Evolutionary conservation across 208 protist species (phyloP).

Genomic region (Crithidia fasciculata): DNA sequence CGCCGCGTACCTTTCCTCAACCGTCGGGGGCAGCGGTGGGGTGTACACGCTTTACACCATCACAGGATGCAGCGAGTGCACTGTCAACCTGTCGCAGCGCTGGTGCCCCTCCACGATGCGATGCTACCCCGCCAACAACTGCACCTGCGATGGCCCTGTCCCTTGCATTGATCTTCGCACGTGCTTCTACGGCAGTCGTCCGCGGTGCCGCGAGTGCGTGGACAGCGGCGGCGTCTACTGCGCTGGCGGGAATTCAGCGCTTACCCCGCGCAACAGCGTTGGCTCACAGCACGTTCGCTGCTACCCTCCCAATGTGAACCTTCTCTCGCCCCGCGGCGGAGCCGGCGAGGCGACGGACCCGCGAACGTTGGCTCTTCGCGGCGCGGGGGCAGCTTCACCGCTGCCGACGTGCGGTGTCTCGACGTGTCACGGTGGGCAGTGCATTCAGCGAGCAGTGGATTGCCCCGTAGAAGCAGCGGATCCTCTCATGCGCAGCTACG

Average conservation of each 20-base stretch:
- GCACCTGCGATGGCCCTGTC: conserved; percentile 34
- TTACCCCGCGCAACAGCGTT: neutral
- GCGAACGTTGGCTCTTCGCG: neutral
- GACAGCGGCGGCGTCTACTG: conserved; percentile 53
- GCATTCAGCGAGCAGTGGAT: neutral
- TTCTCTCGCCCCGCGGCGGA: neutral
- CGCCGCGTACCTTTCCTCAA: neutral
- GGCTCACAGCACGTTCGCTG: conserved; percentile 21
- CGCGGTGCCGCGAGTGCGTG: conserved; percentile 42
- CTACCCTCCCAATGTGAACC: conserved; percentile 27
- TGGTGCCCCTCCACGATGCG: conserved; percentile 68
- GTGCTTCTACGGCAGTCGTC: conserved; percentile 51
- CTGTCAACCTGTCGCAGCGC: conserved; percentile 30
- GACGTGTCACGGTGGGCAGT: conserved; percentile 16
- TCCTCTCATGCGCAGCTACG: conserved; percentile 21
- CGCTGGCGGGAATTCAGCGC: conserved; percentile 9
- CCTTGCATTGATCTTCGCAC: conserved; percentile 41
- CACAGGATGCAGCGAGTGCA: conserved; percentile 52
- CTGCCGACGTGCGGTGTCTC: neutral
- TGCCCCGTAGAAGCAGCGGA: conserved; percentile 14
- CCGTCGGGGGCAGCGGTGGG: neutral
- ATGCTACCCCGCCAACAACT: conserved; percentile 40
- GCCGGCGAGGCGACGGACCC: neutral
- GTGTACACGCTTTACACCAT: conserved; percentile 23
- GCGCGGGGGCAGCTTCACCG: neutral